Base-by-base conservation (phyloP, 768 basidiomycete species). In the Tylopilus balloui region DNA sequence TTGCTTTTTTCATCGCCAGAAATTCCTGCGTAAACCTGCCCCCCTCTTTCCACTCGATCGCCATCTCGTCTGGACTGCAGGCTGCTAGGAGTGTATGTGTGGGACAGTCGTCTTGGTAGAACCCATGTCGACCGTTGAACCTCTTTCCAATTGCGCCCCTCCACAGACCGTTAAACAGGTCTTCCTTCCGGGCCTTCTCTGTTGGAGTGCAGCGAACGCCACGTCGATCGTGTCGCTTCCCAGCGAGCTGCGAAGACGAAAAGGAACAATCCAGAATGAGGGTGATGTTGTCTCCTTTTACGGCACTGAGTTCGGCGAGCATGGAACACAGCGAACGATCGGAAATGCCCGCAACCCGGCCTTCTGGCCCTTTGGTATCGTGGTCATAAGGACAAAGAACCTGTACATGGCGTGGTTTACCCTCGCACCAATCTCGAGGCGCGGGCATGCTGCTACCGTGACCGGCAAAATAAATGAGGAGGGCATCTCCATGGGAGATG, bases 391-490 rank as follows among this genome's bases (percentile, higher is more conserved):
- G 73, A 62, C 83, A 86, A 27, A 87, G 61, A 47, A 85, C 74
- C 55, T 86, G 75, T 14, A 82, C 80, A 23, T 64, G 52, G 41
- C 65, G 64, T 44, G 69, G 60, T 29, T 69, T 70, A 32, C 65
- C 64, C 51, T 74, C 72, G 59, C 76, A 79, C 86, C 85, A 86
- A 43, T 74, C 78, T 29, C 67, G 63, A 42, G 84, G 84, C n/a
- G 81, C 76, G 13, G 69, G 63, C 36, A 82, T 60, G 46, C 65
- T 72, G 59, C 80, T 82, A 21, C 85, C 85, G 60, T 86, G 84
- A n/a, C 85, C 86, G 31, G 86, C 82, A 59, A 85, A 87, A 58
- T 84, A 87, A 42, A 87, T 63, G 53, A 87, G 55, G 34, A 87
- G 74, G 27, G 85, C 79, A 50, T 86, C 84, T 20, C 80, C 84